Evolutionary conservation across 1,139 yeast genomes (phyloP).

Genomic region (Pneumocystis carinii): DNA sequence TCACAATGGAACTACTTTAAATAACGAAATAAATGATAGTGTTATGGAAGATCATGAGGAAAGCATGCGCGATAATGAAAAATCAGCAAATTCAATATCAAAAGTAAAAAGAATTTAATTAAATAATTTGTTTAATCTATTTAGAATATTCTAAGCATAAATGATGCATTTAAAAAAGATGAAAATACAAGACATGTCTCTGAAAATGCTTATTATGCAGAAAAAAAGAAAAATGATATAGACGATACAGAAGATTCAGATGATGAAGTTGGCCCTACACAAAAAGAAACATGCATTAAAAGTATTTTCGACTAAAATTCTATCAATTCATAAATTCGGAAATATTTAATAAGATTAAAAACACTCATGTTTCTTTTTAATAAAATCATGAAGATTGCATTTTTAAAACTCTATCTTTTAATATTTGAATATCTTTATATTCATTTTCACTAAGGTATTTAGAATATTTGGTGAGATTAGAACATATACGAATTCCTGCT

Average conservation of each 20-base stretch:
- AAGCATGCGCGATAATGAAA: neutral
- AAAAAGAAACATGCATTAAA: slow-evolving; percentile 3
- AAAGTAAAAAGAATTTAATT: neutral
- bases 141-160: neutral
- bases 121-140: neutral
- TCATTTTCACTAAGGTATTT: neutral
- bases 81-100: neutral
- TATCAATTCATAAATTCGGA: neutral
- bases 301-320: slow-evolving; percentile 8
- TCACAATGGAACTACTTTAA: neutral
- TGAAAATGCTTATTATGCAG: neutral
- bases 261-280: slow-evolving; percentile 10
- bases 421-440: neutral
- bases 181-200: neutral
- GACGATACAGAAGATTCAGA: slow-evolving; percentile 4
- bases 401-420: neutral
- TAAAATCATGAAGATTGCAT: neutral
- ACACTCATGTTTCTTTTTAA: neutral
- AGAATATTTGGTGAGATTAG: neutral
- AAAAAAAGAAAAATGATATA: neutral
- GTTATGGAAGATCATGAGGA: neutral
- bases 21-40: neutral
- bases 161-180: neutral
- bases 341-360: neutral
- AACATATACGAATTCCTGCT: neutral